These are phyloP conservation scores for Gyrodon lividus DNA, from an alignment of 768 basidiomycete genomes.

Conservation along the genomic window DNA sequence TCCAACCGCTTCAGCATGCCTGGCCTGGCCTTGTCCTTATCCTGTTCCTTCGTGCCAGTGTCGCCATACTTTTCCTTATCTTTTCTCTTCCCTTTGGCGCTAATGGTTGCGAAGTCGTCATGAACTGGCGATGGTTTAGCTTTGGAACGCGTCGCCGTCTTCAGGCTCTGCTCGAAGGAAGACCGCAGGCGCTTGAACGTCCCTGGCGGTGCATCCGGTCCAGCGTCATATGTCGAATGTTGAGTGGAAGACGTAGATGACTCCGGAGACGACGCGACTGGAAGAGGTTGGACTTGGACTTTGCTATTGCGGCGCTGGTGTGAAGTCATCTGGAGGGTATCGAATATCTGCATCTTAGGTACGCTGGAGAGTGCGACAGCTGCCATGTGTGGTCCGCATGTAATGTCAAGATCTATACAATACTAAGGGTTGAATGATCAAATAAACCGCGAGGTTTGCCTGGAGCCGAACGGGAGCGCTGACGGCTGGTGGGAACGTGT, in stretches of 20 bases:
- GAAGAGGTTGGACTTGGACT: conserved; percentile 29
- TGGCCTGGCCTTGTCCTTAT: conserved; percentile 42
- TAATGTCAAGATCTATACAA: conserved; percentile 24
- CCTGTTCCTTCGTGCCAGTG: conserved; percentile 25
- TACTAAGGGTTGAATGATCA: conserved; percentile 10
- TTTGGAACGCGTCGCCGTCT: conserved; percentile 61
- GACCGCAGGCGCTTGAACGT: conserved; percentile 66
- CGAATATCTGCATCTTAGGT: conserved; percentile 38
- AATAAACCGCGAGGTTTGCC: conserved; percentile 14
- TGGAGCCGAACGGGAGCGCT: conserved; percentile 8
- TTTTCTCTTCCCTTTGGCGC: conserved; percentile 45
- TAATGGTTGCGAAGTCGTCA: conserved; percentile 43
- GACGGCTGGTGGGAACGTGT: conserved; percentile 19
- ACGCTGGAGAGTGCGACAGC: conserved; percentile 39
- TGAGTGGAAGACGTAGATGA: conserved; percentile 34
- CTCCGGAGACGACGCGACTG: conserved; percentile 41
- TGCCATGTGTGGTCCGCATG: conserved; percentile 44
- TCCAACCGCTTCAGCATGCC: conserved; percentile 48
- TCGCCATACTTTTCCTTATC: conserved; percentile 33
- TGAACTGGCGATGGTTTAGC: conserved; percentile 38
- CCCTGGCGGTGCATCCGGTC: conserved; percentile 44
- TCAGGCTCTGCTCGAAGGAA: conserved; percentile 64
- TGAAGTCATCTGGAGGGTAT: conserved; percentile 47
- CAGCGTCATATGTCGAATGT: conserved; percentile 25
- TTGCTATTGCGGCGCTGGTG: conserved; percentile 38